Conservation (phyloP, 108 stramenopile genomes). For the Cyclotella choctawhatcheeana region DNA sequence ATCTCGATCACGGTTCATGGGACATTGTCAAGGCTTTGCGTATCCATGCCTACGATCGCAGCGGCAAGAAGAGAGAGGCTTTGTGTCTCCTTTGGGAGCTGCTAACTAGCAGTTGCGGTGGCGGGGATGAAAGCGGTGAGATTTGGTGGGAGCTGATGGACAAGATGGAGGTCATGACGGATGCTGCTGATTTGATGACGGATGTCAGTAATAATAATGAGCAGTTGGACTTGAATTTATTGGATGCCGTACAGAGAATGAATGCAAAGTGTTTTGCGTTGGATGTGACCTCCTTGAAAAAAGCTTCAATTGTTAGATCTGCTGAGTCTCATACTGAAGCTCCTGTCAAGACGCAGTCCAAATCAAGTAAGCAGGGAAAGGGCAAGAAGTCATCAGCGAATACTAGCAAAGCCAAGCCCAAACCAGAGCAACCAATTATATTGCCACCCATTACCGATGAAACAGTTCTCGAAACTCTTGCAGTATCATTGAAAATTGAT, state of each 20-base stretch:
- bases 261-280: slow-evolving; percentile 13
- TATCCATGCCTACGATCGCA: slow-evolving; percentile 64
- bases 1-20: slow-evolving; percentile 39
- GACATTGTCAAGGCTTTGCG: slow-evolving; percentile 65
- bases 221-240: neutral
- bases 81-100: slow-evolving; percentile 50
- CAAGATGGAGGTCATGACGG: slow-evolving; percentile 3
- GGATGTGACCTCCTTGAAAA: neutral
- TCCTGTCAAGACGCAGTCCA: neutral
- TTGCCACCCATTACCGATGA: slow-evolving; percentile 35
- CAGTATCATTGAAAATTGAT: slow-evolving; percentile 20
- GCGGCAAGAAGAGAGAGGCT: slow-evolving; percentile 61
- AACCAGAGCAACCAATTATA: neutral
- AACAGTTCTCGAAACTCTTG: slow-evolving; percentile 37
- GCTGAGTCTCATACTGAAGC: neutral
- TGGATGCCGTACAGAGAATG: slow-evolving; percentile 33
- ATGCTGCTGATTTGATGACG: slow-evolving; percentile 23
- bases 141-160: slow-evolving; percentile 14
- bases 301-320: too few relatives aligned
- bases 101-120: slow-evolving; percentile 26
- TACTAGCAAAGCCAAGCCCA: neutral
- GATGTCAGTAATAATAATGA: neutral
- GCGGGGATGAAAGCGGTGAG: neutral
- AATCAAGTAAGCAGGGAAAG: neutral
- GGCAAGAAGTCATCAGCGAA: slow-evolving; percentile 6